Evolutionary conservation across 2,329 filamentous ascomycete genomes (phyloP), one percentile per base, ranked within the genome.

Genomic region (Cercospora nicotianae): DNA sequence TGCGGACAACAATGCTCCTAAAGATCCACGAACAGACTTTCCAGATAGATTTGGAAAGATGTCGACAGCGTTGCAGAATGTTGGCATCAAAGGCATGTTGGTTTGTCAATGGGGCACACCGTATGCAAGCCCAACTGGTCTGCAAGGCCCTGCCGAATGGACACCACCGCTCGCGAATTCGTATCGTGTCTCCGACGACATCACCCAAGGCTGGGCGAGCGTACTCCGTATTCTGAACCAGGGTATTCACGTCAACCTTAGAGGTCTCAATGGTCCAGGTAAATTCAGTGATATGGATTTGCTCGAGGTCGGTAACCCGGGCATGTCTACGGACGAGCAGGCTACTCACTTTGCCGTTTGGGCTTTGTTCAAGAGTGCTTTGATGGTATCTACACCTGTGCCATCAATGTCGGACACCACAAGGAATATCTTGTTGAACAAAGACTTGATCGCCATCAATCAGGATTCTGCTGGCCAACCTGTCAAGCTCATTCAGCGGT

Each of bases 391-490:
- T 1, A 72, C 70, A 5, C 48, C 61, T 26, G 59, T 71, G 0
- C 64, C 66, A 12, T 58, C 45, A 9, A 70, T 76, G 58, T 72
- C 72, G 12, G 60, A 63, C 13, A 64, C 68, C 5, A 73, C 73
- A 3, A 60, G 68, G 20, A 63, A 67, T 23, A 74, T 80, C 58
- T 67, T 82, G 58, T 79, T 78, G 1, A 87, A 88, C 75, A 78
- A 81, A 28, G 86, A 87, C 64, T 82, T 87, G 23, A 84, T 89
- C 26, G 82, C 82, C 0, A 84, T 87, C 72, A 88, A 88, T 71
- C 86, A 89, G 70, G 87, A 89, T 71, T 67, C 82, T 0, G 75
- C 88, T 0, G 85, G 81, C 0, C 77, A 83, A 63, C 84, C 86
- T 55, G 85, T 86, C 0, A 79, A 79, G n/a, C 77, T 89, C 1